Conservation (phyloP, 139 green algal species). For the Raphidocelis subcapitata region DNA sequence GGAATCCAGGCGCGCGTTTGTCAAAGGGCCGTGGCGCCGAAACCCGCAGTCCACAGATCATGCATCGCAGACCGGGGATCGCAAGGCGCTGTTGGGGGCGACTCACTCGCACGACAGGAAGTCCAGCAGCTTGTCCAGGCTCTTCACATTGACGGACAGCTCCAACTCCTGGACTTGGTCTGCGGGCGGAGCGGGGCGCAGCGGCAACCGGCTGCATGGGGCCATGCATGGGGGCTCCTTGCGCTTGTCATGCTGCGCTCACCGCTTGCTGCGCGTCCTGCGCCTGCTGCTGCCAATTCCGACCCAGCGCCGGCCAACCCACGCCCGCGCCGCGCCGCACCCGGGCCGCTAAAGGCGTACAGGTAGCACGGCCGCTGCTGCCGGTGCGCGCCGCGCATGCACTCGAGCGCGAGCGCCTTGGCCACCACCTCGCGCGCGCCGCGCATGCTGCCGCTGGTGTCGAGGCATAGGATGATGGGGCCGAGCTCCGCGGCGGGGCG, state of each 20-base stretch:
- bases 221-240: no score
- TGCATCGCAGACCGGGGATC: no score
- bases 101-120: conserved; percentile 65
- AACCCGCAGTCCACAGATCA: no score
- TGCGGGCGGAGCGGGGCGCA: no score
- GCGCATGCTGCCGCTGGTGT: conserved; percentile 75
- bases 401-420: conserved; percentile 91
- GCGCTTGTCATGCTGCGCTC: no score
- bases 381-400: conserved; percentile 79
- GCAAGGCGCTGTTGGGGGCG: no score
- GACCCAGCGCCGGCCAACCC: no score
- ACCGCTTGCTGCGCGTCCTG: no score
- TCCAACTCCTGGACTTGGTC: conserved; percentile 87
- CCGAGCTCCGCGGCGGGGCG: conserved; percentile 86
- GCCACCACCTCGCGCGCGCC: conserved; percentile 83
- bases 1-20: no score
- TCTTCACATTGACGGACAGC: conserved; percentile 53
- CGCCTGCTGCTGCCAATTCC: no score
- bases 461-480: conserved; percentile 92
- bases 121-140: conserved; percentile 69
- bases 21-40: no score
- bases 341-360: conserved; percentile 86
- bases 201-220: no score
- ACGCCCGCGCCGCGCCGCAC: conserved; percentile 17
- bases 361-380: conserved; percentile 82